A percentile compares a stretch with the other conserved stretches of the same genome.
Evolutionary conservation across 2,329 filamentous ascomycete genomes (phyloP).

Genomic region (Pseudogymnoascus sp.): DNA sequence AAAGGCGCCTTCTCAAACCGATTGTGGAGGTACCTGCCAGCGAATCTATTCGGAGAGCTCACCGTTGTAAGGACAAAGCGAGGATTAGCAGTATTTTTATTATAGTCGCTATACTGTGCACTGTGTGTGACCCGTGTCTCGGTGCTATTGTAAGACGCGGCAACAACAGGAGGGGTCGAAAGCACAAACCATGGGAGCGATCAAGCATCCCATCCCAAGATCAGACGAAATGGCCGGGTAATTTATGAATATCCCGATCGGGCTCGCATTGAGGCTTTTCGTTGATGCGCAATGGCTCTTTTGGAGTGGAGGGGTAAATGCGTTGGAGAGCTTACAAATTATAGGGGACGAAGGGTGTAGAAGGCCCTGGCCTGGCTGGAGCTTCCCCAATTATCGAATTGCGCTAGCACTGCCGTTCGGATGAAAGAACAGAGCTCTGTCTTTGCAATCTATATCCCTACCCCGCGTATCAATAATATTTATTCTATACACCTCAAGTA

Average conservation of each 20-base stretch:
- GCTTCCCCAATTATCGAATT: not conserved
- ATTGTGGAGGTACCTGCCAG: not conserved
- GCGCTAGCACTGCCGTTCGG: not conserved
- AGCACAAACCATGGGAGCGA: slow-evolving; percentile 1
- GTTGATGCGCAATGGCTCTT: not conserved
- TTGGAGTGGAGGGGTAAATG: not conserved
- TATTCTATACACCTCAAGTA: not conserved
- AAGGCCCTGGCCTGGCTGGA: not conserved
- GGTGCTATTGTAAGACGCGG: not conserved
- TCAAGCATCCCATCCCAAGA: not conserved
- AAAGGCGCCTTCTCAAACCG: not conserved
- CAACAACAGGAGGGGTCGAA: not conserved
- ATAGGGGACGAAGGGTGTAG: not conserved
- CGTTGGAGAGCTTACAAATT: not conserved
- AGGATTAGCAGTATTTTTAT: not conserved
- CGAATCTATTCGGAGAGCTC: not conserved
- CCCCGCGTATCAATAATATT: not conserved
- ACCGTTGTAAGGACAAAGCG: not conserved
- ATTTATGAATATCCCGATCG: not conserved
- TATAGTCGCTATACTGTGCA: not conserved
- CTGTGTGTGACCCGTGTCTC: slow-evolving; percentile 3
- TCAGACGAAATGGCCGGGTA: not conserved
- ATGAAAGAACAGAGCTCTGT: slow-evolving; percentile 2
- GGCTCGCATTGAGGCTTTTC: slow-evolving; percentile 1
- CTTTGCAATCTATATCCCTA: not conserved